These are phyloP conservation scores for Teratosphaeriaceae sp. DNA, from an alignment of 2,329 filamentous ascomycete genomes.

Conservation along the genomic window DNA sequence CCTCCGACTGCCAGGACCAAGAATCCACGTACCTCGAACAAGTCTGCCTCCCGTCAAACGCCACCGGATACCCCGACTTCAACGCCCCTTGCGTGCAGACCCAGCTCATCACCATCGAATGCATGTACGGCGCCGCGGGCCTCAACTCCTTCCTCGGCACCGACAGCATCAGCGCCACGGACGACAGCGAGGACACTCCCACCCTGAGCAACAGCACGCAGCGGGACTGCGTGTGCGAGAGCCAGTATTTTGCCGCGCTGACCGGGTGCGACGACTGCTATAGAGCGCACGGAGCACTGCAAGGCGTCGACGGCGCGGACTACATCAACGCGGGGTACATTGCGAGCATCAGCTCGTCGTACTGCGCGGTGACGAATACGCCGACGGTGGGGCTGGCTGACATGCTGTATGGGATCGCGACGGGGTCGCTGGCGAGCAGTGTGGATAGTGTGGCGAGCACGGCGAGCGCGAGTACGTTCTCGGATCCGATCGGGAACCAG, in stretches of 20 bases:
- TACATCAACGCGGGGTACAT: constrained; percentile 4
- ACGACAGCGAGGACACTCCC: not conserved
- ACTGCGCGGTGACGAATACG: constrained; percentile 22
- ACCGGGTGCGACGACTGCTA: constrained; percentile 20
- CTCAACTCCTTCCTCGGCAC: constrained; percentile 1
- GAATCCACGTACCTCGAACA: constrained; percentile 13
- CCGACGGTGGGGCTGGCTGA: constrained; percentile 17
- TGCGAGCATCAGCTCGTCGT: constrained; percentile 12
- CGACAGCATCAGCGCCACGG: not conserved
- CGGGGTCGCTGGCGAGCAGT: not conserved
- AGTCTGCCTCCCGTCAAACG: constrained; percentile 20
- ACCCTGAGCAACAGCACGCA: constrained; percentile 18
- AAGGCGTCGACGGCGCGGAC: constrained; percentile 1
- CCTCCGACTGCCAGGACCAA: not conserved
- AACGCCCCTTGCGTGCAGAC: constrained; percentile 22
- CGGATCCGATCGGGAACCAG: constrained; percentile 23
- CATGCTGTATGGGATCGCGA: constrained; percentile 10
- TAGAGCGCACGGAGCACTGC: constrained; percentile 15
- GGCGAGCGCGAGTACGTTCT: constrained; percentile 8
- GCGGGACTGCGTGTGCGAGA: constrained; percentile 22
- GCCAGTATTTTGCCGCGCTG: constrained; percentile 17
- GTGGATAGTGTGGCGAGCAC: not conserved
- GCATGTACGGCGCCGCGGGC: constrained; percentile 13
- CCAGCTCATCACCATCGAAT: constrained; percentile 17
- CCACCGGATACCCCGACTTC: constrained; percentile 14